These are phyloP conservation scores for Coemansia sp. DNA, from an alignment of 192 early-diverging fungal genomes.

Conservation along the genomic window DNA sequence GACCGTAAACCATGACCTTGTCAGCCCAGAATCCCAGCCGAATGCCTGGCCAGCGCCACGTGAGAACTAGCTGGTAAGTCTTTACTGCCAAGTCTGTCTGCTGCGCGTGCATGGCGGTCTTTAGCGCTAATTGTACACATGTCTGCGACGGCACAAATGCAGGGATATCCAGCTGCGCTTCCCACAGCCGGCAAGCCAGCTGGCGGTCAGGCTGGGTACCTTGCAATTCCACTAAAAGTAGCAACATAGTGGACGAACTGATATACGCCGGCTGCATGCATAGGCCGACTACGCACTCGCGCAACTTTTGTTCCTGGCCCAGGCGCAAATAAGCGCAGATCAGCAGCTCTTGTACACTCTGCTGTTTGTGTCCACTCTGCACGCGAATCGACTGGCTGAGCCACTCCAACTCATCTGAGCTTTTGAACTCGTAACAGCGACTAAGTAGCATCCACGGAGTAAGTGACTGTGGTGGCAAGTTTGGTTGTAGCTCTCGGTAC, in stretches of 20 bases:
- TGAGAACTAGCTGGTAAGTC: slow-evolving; percentile 34
- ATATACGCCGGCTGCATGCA: slow-evolving; percentile 18
- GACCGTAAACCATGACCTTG: slow-evolving; percentile 48
- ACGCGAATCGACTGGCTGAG: slow-evolving; percentile 24
- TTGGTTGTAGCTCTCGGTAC: slow-evolving; percentile 20
- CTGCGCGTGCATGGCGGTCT: slow-evolving; percentile 29
- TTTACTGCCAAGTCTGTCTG: slow-evolving; percentile 24
- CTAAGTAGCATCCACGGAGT: slow-evolving; percentile 51
- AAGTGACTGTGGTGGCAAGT: slow-evolving; percentile 27
- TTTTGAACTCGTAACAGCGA: slow-evolving; percentile 25
- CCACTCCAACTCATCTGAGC: slow-evolving; percentile 12
- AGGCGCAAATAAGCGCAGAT: slow-evolving; percentile 33
- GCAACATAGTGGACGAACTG: slow-evolving; percentile 16
- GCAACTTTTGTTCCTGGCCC: slow-evolving; percentile 26
- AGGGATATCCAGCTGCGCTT: slow-evolving; percentile 8
- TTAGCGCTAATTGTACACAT: slow-evolving; percentile 42
- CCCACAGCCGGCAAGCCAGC: slow-evolving; percentile 46
- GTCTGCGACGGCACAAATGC: slow-evolving; percentile 35
- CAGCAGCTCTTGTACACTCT: slow-evolving; percentile 31
- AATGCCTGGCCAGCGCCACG: slow-evolving; percentile 24
- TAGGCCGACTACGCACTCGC: slow-evolving; percentile 15
- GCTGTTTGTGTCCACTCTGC: slow-evolving; percentile 8
- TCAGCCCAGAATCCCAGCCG: slow-evolving; percentile 42
- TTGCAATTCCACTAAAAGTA: slow-evolving; percentile 30
- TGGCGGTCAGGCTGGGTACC: slow-evolving; percentile 25